Evolutionary conservation across 169 alveolate species (phyloP), one percentile per base, ranked within the genome.

Genomic region (Plasmodium ovale): DNA sequence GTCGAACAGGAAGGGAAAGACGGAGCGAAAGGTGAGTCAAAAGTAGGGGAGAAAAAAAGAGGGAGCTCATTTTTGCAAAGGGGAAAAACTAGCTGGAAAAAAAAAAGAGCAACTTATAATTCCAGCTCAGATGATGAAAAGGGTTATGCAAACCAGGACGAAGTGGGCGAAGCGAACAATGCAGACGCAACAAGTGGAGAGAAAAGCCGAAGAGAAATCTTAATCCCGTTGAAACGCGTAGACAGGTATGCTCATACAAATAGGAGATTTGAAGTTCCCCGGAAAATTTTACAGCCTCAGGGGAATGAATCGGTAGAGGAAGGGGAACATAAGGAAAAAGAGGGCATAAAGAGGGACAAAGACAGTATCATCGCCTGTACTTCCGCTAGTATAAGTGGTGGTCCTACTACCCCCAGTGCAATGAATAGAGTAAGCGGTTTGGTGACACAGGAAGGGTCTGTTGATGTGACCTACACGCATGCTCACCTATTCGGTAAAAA

Each of bases 261-360:
- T 77, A 77, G 59, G 14, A 62, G 47, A 25, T 77, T 62, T 62
- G 77, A 77, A 64, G 44, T 60, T 0, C 88, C 88, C 14, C 59
- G 88, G 37, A 31, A 68, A 68, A 62, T 77, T n/a, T 2, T 29
- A 60, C 12, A 29, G 0, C 3, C 0, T 3, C 6, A 27, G 37
- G 23, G 70, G 19, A 23, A 25, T 16, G 33, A 3, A 0, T n/a
- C n/a, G n/a, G 12, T 35, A 4, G 9, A 31, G 14, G 56, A 39
- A 10, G 2, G 29, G 56, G 7, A 39, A 16, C 25, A 58, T 19
- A 23, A 58, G 23, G 42, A 64, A 4, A 67, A 59, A 6, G 73
- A 54, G 37, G 42, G 33, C 21, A 64, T 27, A 5, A 14, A 37
- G 27, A 39, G 21, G 37, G 74, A 64, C n/a, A 44, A 37, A 12